Base-by-base conservation (phyloP, 2,329 filamentous ascomycete genomes). In the Aspergillus eucalypticola region DNA sequence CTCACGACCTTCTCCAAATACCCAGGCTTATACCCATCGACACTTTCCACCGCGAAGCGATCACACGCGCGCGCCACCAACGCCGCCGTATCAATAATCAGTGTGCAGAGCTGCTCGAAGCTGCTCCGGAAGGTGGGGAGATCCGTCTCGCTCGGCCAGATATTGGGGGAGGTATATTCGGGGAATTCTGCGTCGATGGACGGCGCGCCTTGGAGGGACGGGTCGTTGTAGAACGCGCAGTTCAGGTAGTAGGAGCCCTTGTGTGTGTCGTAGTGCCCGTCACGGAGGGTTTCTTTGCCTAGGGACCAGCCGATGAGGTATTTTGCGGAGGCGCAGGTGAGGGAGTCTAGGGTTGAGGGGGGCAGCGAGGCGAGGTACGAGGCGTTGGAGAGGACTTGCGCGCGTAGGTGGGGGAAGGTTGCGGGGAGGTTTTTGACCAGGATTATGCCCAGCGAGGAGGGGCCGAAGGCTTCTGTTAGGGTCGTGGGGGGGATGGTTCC, bases 41-140 rank as follows among this genome's bases (percentile, higher is more conserved):
- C 91, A 64, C 96, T 91, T 59, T 85, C 82, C 72, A 87, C 83
- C 2, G 93, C 95, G 76, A 92, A 98, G 58, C 84, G 84, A 79
- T 97, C 94, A 76, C 94, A 97, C 3, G 91, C 92, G n/a, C 88
- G 82, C 1, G 95, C 95, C 5, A 99, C 95, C 8, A 98, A 82
- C 3, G 90, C 90, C 1, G 92, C 95, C 0, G 89, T 90, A 70
- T 97, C 92, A 66, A 98, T 96, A 69, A 98, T 91, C 64, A 98
- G 78, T 0, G 81, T 81, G 75, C 93, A 97, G 29, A 98, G 83
- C 41, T 86, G 81, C 66, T 94, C 88, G 62, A 96, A 86, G 0
- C 87, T 86, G 39, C 81, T 76, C 61, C 86, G 85, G 78, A 97
- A 97, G 0, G 89, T 90, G 0, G 92, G 90, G 1, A 98, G 82